Conservation (phyloP, 805 yeast species). For the Candida broadrunensis region DNA sequence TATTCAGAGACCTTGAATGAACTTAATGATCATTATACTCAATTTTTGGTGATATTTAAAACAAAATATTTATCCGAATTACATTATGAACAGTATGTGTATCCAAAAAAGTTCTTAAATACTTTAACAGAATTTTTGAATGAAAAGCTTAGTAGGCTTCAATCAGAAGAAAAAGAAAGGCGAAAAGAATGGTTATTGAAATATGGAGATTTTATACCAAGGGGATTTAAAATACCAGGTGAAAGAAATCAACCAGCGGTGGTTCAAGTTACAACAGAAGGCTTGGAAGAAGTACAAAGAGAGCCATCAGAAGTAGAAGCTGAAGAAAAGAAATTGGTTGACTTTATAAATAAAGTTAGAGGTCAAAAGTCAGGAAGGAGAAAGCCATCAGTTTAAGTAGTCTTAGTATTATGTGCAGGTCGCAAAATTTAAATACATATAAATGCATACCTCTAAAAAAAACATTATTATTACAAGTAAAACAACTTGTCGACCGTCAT, state of each 20-base stretch:
- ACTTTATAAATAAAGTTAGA: constrained; percentile 14
- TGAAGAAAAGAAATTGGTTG: constrained; percentile 20
- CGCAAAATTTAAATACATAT: neutral
- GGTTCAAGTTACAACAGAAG: constrained; percentile 41
- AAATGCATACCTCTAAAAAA: no score
- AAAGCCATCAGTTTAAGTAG: neutral
- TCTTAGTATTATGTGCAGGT: neutral
- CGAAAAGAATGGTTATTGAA: constrained; percentile 33
- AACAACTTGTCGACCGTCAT: no score
- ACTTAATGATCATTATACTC: constrained; percentile 33
- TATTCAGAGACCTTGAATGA: constrained; percentile 26
- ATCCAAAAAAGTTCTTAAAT: constrained; percentile 33
- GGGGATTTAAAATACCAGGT: constrained; percentile 37
- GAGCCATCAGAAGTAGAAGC: constrained; percentile 11
- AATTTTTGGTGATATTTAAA: constrained; percentile 30
- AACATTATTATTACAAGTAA: neutral
- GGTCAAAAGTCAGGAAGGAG: neutral
- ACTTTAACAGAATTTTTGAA: constrained; percentile 31
- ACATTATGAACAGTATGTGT: constrained; percentile 36
- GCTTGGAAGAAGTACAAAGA: constrained; percentile 27
- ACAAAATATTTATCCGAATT: constrained; percentile 35
- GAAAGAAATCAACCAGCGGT: constrained; percentile 33
- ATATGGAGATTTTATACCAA: constrained; percentile 41
- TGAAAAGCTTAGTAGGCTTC: constrained; percentile 27
- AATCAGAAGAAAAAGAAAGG: constrained; percentile 31